A percentile compares a stretch with the other conserved stretches of the same genome.
Evolutionary conservation across 805 yeast genomes (phyloP).

Genomic region (Tetrapisispora iriomotensis): DNA sequence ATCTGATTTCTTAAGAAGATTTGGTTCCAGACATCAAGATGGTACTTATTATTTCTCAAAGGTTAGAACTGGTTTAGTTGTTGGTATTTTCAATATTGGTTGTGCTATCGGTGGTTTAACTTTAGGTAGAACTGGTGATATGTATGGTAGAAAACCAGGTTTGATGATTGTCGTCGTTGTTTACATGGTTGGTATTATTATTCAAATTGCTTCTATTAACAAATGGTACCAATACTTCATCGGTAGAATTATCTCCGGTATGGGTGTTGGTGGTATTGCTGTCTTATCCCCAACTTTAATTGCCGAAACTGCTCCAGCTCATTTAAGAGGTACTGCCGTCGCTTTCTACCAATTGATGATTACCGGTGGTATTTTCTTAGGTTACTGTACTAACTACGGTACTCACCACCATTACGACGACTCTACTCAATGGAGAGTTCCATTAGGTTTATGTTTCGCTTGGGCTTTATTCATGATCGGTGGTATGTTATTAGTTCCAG

Average conservation of each 20-base stretch:
- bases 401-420: constrained; percentile 25
- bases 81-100: constrained; percentile 60
- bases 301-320: constrained; percentile 33
- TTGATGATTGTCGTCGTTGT: constrained; percentile 50
- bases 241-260: constrained; percentile 61
- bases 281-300: constrained; percentile 68
- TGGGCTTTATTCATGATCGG: constrained; percentile 35
- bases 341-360: constrained; percentile 63
- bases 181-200: constrained; percentile 56
- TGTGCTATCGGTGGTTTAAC: constrained; percentile 66
- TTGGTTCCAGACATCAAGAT: constrained; percentile 33
- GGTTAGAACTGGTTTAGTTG: constrained; percentile 48
- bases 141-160: constrained; percentile 56
- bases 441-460: constrained; percentile 47
- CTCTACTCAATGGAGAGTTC: constrained; percentile 67
- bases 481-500: constrained; percentile 49
- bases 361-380: constrained; percentile 66
- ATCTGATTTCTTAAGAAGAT: constrained; percentile 45
- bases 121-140: constrained; percentile 50
- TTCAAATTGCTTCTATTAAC: constrained; percentile 46
- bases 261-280: constrained; percentile 73
- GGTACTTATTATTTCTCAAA: constrained; percentile 37
- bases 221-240: constrained; percentile 65
- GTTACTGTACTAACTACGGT: constrained; percentile 68
- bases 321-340: constrained; percentile 63